Base-by-base conservation (phyloP, 331 rosid species). In the Saraca asoca region DNA sequence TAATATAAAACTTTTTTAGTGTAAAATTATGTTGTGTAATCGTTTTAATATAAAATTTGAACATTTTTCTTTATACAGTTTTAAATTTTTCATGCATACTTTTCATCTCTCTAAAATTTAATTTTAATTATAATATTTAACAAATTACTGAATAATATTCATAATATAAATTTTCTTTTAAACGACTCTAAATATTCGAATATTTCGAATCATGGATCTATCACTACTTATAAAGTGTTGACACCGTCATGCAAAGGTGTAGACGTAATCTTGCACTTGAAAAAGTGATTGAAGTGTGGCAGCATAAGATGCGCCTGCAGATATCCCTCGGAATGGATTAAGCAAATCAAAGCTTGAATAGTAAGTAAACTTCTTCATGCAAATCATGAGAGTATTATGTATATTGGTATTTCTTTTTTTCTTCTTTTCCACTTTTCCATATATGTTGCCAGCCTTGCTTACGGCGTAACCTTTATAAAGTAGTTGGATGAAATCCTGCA, bases 221-320 rank as follows among this genome's bases (percentile, higher is more conserved):
- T 24, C 3, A 24, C 31, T 3, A 24, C 3, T 1, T 24, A 24
- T 24, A 1, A 24, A 24, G 1, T 1, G 1, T 1, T 24, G 31
- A 3, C 31, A 24, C 31, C 3, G 31, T 24, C 3, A 24, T 24
- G 3, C 31, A 59, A 33, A n/a, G 7, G 17, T 15, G 7, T 4
- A 14, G 5, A 12, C 15, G 5, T 10, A 43, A 43, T 5, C 15
- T 43, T 12, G 6, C 3, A 10, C 15, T 43, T 10, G 46, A 42
- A 43, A 12, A 11, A 11, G 49, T 43, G 5, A 10, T 5, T 2
- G 0, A 12, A 5, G 71, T 54, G 44, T 54, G 44, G 64, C 54
- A 72, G 65, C 65, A 72, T 17, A 54, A 43, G 65, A 72, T 72
- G 56, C 76, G n/a, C 56, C 38, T 62, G 62, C 20, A 17, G 12